Base-by-base conservation (phyloP, 139 green algal species). In the Chlorella vulgaris region DNA sequence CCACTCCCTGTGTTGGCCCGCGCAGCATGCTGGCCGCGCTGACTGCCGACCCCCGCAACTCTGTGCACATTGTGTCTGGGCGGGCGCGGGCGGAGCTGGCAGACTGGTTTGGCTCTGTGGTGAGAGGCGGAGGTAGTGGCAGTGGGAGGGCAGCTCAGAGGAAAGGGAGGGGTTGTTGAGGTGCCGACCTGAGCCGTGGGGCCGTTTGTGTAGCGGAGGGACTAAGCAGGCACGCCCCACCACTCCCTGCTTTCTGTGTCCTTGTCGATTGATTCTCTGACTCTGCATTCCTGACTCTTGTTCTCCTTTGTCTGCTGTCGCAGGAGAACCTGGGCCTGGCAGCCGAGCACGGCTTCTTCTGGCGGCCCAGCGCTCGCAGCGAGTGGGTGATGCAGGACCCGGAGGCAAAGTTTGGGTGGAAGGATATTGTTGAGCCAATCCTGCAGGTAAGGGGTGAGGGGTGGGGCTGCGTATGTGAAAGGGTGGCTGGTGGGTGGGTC, bases 291-390 rank as follows among this genome's bases (percentile, higher is more conserved):
- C 26, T 67, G 21, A 33, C n/a, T 22, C 58, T 21, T 7, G 58
- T 22, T 7, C 58, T 36, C 18, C 58, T 67, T 7, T 21, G 58
- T 7, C 24, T 33, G 26, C 39, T 31, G 31, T 0, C 28, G 38
- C 51, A 78, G 71, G 65, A 61, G n/a, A 78, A 78, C 39, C 86
- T 99, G 39, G 96, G 95, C 29, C 81, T 99, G 66, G 95, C 94
- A 29, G 94, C 95, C 1, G 96, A 99, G 93, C 96, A 99, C 76
- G 96, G 96, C 36, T 99, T 93, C 88, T 99, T 91, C 88, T 81
- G 91, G 76, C 82, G 86, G 28, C 33, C 47, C 22, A 40, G 68
- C n/a, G 84, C 76, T 21, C 35, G 74, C 33, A 50, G 53, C 36
- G 78, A 85, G 24, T 92, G 87, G 87, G 39, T 79, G 35, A 40